Evolutionary conservation across 257 asterid genomes (phyloP).

Genomic region (Gentiana straminea): DNA sequence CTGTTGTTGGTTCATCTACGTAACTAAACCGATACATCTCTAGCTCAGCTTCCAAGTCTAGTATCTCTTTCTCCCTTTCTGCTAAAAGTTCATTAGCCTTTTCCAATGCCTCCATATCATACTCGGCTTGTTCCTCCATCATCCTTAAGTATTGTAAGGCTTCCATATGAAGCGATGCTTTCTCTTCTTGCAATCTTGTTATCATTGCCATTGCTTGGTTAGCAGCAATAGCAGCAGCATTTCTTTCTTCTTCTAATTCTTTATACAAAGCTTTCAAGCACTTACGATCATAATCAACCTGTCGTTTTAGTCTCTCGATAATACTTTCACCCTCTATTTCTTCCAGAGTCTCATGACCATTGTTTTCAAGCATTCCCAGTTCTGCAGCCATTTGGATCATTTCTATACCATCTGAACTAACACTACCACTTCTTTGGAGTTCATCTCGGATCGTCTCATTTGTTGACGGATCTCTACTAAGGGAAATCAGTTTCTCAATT

Average conservation of each 20-base stretch:
- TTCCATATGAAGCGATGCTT: conserved; percentile 89
- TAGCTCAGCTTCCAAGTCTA: conserved; percentile 66
- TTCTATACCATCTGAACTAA: conserved; percentile 18
- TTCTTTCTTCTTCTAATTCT: conserved; percentile 87
- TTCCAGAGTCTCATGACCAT: conserved; percentile 22
- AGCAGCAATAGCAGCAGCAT: conserved; percentile 71
- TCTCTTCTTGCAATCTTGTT: conserved; percentile 89
- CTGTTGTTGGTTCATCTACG: conserved; percentile 21
- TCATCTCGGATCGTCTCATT: conserved; percentile 9
- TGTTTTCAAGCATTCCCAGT: conserved; percentile 21
- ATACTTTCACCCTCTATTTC: conserved; percentile 50
- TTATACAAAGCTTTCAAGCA: conserved; percentile 43
- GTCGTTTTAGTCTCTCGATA: conserved; percentile 40
- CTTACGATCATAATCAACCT: conserved; percentile 40
- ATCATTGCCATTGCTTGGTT: conserved; percentile 93
- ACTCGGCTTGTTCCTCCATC: conserved; percentile 98
- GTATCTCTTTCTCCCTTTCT: conserved; percentile 78
- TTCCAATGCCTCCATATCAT: conserved; percentile 76
- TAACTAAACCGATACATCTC: conserved; percentile 36
- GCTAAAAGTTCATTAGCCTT: conserved; percentile 69
- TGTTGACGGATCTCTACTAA: conserved; percentile 10
- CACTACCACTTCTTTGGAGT: conserved; percentile 18
- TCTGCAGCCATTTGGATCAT: conserved; percentile 22
- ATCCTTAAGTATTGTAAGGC: conserved; percentile 79
- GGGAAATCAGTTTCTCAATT: conserved; percentile 9